Evolutionary conservation across 139 green algal species (phyloP).

Genomic region (Auxenochlorella pyrenoidosa): DNA sequence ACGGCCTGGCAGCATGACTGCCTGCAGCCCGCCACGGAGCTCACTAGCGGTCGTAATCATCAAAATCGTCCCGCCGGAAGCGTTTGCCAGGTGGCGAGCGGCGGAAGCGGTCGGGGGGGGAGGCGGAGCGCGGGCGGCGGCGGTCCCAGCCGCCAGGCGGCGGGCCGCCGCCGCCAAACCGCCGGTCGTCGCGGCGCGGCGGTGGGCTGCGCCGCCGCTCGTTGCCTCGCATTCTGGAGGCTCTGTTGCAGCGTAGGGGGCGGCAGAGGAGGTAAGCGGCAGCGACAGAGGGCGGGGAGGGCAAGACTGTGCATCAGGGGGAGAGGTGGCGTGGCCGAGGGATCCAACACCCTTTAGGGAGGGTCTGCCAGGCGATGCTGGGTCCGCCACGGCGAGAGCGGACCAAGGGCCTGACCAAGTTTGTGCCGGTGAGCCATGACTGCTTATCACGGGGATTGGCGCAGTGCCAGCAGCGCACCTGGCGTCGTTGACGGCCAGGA

Average conservation of each 20-base stretch:
- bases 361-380: too few relatives aligned
- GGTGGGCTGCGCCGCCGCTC: constrained; percentile 34
- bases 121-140: constrained; percentile 31
- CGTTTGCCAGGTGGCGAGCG: constrained; percentile 48
- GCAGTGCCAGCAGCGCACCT: too few relatives aligned
- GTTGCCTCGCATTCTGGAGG: constrained; percentile 24
- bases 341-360: too few relatives aligned
- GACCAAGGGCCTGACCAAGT: too few relatives aligned
- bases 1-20: too few relatives aligned
- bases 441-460: too few relatives aligned
- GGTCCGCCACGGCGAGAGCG: too few relatives aligned
- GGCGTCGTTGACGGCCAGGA: not conserved
- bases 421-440: too few relatives aligned
- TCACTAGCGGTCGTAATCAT: constrained; percentile 40
- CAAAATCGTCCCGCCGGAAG: constrained; percentile 50
- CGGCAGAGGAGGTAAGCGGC: not conserved
- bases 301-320: too few relatives aligned
- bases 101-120: constrained; percentile 38
- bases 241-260: not conserved
- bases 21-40: not conserved
- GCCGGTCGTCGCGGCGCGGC: constrained; percentile 8
- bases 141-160: constrained; percentile 8
- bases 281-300: not conserved
- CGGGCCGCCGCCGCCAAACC: constrained; percentile 18
- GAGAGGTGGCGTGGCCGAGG: too few relatives aligned